Evolutionary conservation across 495 filamentous ascomycete species (phyloP).

Genomic region (Neurospora hispaniola): DNA sequence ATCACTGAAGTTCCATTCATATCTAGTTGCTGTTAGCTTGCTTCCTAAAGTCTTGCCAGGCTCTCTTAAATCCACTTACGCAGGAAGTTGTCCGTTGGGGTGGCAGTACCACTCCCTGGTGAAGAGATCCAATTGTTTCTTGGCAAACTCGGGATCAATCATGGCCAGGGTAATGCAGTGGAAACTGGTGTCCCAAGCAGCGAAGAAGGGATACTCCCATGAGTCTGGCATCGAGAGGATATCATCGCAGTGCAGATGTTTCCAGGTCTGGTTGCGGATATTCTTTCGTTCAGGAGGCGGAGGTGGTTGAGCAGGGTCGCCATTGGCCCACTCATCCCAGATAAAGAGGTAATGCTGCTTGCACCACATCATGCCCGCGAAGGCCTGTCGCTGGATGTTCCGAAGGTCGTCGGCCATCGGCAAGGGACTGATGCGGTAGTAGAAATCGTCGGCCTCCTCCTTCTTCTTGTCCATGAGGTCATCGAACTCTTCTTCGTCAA

Average conservation of each 20-base stretch:
- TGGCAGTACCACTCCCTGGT: slow-evolving; percentile 99
- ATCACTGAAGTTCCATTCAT: slow-evolving; percentile 98
- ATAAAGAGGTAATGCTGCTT: slow-evolving; percentile 96
- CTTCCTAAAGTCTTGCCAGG: background rate
- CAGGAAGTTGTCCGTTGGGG: slow-evolving; percentile 84
- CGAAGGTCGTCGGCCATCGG: slow-evolving; percentile 91
- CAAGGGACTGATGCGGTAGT: slow-evolving; percentile 81
- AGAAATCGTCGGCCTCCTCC: slow-evolving; percentile 91
- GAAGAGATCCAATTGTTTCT: slow-evolving; percentile 92
- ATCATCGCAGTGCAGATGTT: slow-evolving; percentile 86
- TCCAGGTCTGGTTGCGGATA: slow-evolving; percentile 82
- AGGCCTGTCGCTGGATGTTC: slow-evolving; percentile 90
- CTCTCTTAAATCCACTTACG: slow-evolving; percentile 15
- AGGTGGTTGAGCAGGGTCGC: slow-evolving; percentile 58
- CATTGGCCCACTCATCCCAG: slow-evolving; percentile 95
- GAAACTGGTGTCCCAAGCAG: slow-evolving; percentile 94
- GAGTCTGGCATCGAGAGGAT: slow-evolving; percentile 96
- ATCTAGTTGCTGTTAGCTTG: slow-evolving; percentile 26
- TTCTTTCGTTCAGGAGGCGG: slow-evolving; percentile 71
- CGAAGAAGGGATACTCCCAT: slow-evolving; percentile 98
- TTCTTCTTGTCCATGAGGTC: slow-evolving; percentile 78
- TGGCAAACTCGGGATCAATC: slow-evolving; percentile 95
- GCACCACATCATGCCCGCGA: slow-evolving; percentile 94
- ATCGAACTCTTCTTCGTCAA: slow-evolving; percentile 89
- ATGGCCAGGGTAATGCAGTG: slow-evolving; percentile 92